Percentiles rank a stretch among this genome's conserved stretches.
phyloP scores from a whole-genome alignment of 208 protist genomes.

The Leishmania major region DNA sequence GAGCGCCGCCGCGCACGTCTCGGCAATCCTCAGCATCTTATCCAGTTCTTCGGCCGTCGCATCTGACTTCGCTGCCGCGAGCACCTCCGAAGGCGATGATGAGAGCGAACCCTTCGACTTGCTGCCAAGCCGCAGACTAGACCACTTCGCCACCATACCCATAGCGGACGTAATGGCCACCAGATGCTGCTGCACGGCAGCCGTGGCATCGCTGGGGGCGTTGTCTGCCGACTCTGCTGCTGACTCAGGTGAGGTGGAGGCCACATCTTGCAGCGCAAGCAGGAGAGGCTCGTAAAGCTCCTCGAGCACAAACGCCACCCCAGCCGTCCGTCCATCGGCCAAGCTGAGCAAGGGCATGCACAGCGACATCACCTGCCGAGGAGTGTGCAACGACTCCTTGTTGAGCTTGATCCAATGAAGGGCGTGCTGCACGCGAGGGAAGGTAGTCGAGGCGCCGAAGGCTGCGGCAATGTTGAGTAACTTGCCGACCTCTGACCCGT shows the following conservation, averaged over 20 bases:
- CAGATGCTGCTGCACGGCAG: constrained; percentile 36
- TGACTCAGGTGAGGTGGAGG: background rate
- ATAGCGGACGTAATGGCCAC: constrained; percentile 66
- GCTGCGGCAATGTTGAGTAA: constrained; percentile 58
- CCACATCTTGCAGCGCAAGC: constrained; percentile 30
- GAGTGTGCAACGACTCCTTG: constrained; percentile 35
- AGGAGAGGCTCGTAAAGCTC: constrained; percentile 56
- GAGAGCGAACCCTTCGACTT: background rate
- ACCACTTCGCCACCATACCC: constrained; percentile 49
- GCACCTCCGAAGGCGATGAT: background rate
- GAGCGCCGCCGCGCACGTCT: constrained; percentile 26
- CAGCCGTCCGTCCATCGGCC: constrained; percentile 54
- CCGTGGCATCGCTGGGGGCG: constrained; percentile 1
- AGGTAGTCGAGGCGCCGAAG: constrained; percentile 68
- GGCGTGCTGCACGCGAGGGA: constrained; percentile 55
- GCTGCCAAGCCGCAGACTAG: background rate
- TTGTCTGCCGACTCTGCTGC: background rate
- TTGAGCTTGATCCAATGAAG: constrained; percentile 60
- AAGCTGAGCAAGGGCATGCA: constrained; percentile 69
- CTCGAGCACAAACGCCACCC: constrained; percentile 49
- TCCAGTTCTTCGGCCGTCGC: constrained; percentile 2
- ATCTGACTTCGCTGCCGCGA: background rate
- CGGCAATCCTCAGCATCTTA: constrained; percentile 25
- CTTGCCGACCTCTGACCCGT: constrained; percentile 78
- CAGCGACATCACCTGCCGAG: constrained; percentile 83